Conservation (phyloP, 176 grass and related monocot species). For the Avena eriantha region DNA sequence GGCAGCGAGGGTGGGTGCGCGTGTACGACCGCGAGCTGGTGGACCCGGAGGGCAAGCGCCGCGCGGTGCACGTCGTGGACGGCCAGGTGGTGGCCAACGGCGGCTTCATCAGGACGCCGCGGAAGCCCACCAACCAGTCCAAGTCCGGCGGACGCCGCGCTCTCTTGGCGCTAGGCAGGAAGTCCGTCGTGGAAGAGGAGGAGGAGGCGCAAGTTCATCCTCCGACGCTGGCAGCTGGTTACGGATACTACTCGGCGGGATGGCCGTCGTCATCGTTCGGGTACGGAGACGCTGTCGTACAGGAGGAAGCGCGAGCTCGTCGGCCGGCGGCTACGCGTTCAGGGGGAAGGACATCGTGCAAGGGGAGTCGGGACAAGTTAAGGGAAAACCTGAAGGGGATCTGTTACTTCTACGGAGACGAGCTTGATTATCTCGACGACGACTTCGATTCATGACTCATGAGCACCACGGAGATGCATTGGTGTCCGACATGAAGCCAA, state of each 20-base stretch:
- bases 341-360: not conserved
- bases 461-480: not conserved
- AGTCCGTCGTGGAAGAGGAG: not conserved
- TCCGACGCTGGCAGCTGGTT: not conserved
- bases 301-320: not conserved
- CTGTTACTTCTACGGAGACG: not conserved
- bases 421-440: not conserved
- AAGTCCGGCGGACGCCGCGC: not conserved
- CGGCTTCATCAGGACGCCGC: slow-evolving; percentile 26
- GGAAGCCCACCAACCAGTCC: slow-evolving; percentile 26
- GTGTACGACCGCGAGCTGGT: slow-evolving; percentile 21
- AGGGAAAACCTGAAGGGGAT: not conserved
- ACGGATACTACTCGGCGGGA: not conserved
- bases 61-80: slow-evolving; percentile 29
- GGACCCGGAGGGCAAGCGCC: slow-evolving; percentile 34
- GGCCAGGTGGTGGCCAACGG: not conserved
- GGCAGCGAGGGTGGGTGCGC: slow-evolving; percentile 46
- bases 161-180: not conserved
- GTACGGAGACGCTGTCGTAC: not conserved
- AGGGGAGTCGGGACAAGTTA: not conserved
- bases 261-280: not conserved
- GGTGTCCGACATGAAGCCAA: not conserved
- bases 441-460: not conserved
- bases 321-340: not conserved
- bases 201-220: not conserved